Evolutionary conservation across 495 filamentous ascomycete species (phyloP).

Genomic region (Hypoxylon crocopeplum): DNA sequence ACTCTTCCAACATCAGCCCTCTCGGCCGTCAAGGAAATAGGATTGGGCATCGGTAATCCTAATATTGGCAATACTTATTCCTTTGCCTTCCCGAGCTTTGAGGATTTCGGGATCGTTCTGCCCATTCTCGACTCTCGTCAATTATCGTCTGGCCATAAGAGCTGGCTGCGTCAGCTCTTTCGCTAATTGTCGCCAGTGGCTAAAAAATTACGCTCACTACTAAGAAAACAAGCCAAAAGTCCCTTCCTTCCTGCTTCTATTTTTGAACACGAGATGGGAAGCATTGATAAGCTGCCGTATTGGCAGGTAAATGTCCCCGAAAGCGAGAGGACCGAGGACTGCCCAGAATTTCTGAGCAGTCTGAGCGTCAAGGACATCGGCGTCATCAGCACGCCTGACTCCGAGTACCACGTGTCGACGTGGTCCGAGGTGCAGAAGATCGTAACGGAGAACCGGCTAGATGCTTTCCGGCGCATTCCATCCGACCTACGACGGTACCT

Average conservation of each 20-base stretch:
- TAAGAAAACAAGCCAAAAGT: too few species aligned
- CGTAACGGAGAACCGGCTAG: slow-evolving; percentile 69
- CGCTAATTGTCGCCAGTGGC: neutral
- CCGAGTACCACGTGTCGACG: slow-evolving; percentile 58
- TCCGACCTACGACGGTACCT: slow-evolving; percentile 77
- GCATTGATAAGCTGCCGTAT: slow-evolving; percentile 60
- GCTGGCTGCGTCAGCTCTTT: neutral
- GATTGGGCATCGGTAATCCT: neutral
- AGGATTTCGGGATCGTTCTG: neutral
- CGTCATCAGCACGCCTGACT: slow-evolving; percentile 71
- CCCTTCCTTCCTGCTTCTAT: neutral
- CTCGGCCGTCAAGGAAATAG: neutral
- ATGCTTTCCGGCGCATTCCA: slow-evolving; percentile 75
- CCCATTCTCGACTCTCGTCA: neutral
- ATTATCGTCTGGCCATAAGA: neutral
- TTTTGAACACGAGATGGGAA: slow-evolving; percentile 36
- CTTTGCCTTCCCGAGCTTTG: neutral
- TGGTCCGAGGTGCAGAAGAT: slow-evolving; percentile 71
- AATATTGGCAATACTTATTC: slow-evolving; percentile 30
- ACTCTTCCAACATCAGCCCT: slow-evolving; percentile 3
- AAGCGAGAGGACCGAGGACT: slow-evolving; percentile 63
- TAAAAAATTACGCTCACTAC: too few species aligned
- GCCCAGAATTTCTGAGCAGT: slow-evolving; percentile 71
- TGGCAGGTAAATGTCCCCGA: slow-evolving; percentile 81
- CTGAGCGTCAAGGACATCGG: slow-evolving; percentile 61